Conservation (phyloP, 169 alveolate species). For the Eimeria zaria region DNA sequence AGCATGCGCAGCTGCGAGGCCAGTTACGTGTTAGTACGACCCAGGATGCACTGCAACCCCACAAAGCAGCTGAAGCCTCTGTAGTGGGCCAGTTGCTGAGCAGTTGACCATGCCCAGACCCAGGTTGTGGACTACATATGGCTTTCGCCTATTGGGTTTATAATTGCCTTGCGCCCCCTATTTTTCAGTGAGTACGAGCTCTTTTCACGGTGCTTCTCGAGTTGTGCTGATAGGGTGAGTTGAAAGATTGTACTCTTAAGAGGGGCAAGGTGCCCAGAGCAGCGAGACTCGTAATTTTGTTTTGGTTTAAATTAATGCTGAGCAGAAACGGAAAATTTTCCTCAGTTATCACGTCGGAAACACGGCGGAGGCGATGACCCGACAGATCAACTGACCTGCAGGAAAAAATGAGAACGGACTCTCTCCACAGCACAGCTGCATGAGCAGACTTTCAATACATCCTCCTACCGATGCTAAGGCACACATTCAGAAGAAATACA, state of each 20-base stretch:
- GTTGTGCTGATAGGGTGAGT: background rate
- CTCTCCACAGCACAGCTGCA: background rate
- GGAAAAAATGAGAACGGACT: background rate
- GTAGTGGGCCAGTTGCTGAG: background rate
- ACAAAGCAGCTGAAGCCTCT: background rate
- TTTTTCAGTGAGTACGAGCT: background rate
- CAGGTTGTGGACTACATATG: background rate
- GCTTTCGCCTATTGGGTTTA: background rate
- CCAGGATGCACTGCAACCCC: background rate
- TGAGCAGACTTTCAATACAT: background rate
- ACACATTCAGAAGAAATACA: background rate
- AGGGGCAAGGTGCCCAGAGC: constrained; percentile 63
- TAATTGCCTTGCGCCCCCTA: background rate
- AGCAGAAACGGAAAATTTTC: constrained; percentile 64
- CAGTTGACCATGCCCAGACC: background rate
- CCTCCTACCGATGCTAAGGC: background rate
- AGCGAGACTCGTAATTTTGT: constrained; percentile 47
- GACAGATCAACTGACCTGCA: constrained; percentile 71
- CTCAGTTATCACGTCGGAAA: constrained; percentile 61
- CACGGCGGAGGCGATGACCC: constrained; percentile 59
- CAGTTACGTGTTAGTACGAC: background rate
- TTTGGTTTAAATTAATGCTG: constrained; percentile 42
- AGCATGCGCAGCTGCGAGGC: background rate
- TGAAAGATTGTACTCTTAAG: constrained; percentile 1
- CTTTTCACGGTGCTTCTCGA: background rate